Conservation (phyloP, 441 rosid species). For the Adansonia rubrostipa region DNA sequence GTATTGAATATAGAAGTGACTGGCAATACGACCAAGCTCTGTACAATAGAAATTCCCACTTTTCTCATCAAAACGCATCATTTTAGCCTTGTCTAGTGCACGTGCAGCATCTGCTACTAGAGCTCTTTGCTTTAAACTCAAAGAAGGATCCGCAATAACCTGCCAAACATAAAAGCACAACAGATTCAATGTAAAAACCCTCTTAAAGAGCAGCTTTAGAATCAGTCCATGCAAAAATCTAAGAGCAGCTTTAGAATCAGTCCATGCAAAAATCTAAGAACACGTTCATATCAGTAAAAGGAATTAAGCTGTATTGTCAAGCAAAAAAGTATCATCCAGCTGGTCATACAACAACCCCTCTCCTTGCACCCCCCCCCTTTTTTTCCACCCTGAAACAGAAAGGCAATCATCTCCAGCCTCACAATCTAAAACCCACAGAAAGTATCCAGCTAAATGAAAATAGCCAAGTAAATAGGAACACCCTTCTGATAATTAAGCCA, state of each 20-base stretch:
- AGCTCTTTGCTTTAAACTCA: conserved; percentile 87
- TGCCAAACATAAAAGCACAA: conserved; percentile 45
- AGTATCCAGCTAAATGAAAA: conserved; percentile 10
- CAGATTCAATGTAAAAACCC: conserved; percentile 26
- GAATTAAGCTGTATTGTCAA: conserved; percentile 5
- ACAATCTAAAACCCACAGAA: conserved; percentile 7
- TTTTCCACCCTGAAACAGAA: neutral
- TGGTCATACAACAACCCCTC: conserved; percentile 2
- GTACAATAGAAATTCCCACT: conserved; percentile 99
- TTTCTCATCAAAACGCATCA: conserved; percentile 99
- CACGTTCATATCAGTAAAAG: conserved; percentile 17
- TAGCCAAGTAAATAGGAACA: neutral
- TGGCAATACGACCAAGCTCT: conserved; percentile 99
- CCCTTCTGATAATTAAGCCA: neutral
- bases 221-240: conserved; percentile 13
- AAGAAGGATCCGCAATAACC: conserved; percentile 94
- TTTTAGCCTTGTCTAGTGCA: conserved; percentile 97
- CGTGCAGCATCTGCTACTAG: conserved; percentile 97
- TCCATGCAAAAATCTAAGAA: conserved; percentile 13
- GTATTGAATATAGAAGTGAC: conserved; percentile 98
- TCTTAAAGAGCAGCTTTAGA: conserved; percentile 23
- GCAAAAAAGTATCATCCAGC: neutral
- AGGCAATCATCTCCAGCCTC: conserved; percentile 11
- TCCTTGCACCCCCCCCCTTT: neutral
- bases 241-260: conserved; percentile 23